phyloP scores from a whole-genome alignment of 2,329 filamentous ascomycete genomes.

The Cylindrodendrum hubeiense region DNA sequence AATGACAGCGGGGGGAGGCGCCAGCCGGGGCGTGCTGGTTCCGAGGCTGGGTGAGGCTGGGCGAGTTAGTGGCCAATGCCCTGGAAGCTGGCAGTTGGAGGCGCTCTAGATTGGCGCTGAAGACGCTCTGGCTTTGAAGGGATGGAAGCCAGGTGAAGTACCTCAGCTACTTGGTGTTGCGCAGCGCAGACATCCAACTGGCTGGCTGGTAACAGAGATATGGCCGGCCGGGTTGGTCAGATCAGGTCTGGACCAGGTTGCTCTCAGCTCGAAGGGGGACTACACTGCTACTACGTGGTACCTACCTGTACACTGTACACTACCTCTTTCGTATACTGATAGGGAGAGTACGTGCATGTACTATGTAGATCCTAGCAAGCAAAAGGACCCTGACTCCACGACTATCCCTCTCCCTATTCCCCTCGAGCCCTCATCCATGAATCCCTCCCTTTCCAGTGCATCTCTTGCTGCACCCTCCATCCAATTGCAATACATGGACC shows the following conservation, averaged over 20 bases:
- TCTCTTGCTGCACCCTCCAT: conserved; percentile 12
- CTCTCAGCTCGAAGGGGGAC: no score
- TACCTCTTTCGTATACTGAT: no score
- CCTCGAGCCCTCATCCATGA: conserved; percentile 2
- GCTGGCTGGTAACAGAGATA: background rate
- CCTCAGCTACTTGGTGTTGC: background rate
- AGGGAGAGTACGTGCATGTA: background rate
- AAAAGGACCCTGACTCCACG: conserved; percentile 10
- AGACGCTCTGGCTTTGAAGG: background rate
- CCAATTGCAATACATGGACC: conserved; percentile 41
- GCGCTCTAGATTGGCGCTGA: conserved; percentile 10
- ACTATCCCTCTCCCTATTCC: background rate
- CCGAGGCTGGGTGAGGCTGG: conserved; percentile 5
- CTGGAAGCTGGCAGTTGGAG: background rate
- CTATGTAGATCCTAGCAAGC: background rate
- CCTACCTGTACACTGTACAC: no score
- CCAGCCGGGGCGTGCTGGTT: background rate
- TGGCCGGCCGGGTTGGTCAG: no score
- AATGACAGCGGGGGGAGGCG: conserved; percentile 20
- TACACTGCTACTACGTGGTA: no score
- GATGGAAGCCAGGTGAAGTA: background rate
- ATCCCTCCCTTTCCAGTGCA: conserved; percentile 1
- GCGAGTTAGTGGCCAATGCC: conserved; percentile 10
- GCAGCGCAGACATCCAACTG: no score
- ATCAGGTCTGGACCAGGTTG: no score